phyloP scores from a whole-genome alignment of 257 asterid genomes.

The Salvia splendens region DNA sequence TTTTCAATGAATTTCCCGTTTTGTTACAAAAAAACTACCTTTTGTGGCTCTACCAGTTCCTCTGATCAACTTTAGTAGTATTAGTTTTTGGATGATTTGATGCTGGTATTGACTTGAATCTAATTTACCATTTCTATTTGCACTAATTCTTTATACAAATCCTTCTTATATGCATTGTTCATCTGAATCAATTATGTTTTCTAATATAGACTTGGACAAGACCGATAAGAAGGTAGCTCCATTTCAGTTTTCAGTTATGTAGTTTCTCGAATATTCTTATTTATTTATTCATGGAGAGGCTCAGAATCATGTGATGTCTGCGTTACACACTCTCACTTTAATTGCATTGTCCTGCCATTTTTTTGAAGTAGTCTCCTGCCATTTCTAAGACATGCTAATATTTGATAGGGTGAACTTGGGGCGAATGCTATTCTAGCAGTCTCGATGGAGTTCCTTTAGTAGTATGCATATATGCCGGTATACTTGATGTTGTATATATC shows the following conservation, averaged over 20 bases:
- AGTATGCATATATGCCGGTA: background rate
- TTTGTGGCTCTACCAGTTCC: no score
- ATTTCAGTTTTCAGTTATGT: background rate
- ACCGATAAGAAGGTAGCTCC: constrained; percentile 84
- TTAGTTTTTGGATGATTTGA: no score
- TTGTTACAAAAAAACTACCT: no score
- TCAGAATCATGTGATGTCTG: background rate
- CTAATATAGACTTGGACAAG: constrained; percentile 81
- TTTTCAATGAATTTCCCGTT: no score
- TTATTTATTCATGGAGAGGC: constrained; percentile 16
- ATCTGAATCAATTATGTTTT: background rate
- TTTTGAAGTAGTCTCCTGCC: background rate
- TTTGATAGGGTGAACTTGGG: constrained; percentile 86
- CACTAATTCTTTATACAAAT: constrained; percentile 6
- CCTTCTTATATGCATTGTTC: background rate
- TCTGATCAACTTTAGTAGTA: no score
- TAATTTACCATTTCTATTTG: constrained; percentile 4
- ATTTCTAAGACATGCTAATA: background rate
- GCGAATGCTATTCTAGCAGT: constrained; percentile 97
- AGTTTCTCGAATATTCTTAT: background rate
- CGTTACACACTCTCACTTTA: background rate
- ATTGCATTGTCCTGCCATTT: constrained; percentile 11
- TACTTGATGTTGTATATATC: constrained; percentile 2
- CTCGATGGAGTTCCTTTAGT: constrained; percentile 37
- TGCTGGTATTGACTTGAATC: no score